Evolutionary conservation across 495 filamentous ascomycete species (phyloP), one percentile per base, ranked within the genome.

Genomic region (Penicillium flavigenum): DNA sequence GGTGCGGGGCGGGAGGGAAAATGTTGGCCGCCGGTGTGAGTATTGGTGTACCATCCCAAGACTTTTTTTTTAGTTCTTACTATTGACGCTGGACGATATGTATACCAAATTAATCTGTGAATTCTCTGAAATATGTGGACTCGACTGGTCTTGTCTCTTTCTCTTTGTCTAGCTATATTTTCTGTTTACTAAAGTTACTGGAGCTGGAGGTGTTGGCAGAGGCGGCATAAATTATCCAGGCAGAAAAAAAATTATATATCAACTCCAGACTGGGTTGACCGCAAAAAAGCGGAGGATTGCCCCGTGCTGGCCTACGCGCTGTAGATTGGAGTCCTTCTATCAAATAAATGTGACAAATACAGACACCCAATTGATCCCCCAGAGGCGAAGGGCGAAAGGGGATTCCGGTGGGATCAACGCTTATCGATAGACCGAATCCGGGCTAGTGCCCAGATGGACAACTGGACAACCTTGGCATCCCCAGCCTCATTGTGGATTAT

Each of bases 1-100:
- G 61, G 54, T 62, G 57, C 60, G 60, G 63, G 67, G 61, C 63
- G 66, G 67, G 62, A 68, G 60, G 65, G 69, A 76, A 76, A 73
- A 76, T 71, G 69, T 70, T 71, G 72, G 65, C 61, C 59, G 70
- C 72, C 69, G 65, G 60, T 62, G 60, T 49, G 42, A 55, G 32
- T 63, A 29, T 16, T 62, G 63, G 52, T 29, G 24, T 29, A 19
- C 2, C 24, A 43, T 44, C 39, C 51, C 39, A 45, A 44, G 26
- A 47, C 53, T 14, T 54, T 54, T 54, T 32, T 32, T 3, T 48
- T 24, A 17, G 26, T 26, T 26, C 24, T 26, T 29, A 44, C 27
- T 53, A 53, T 42, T 19, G 39, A 22, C 8, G 19, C 7, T 44
- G 26, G n/a, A 32, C 51, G 12, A 32, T 34, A 44, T 53, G 26